Percentiles rank a stretch among this genome's conserved stretches.
Conservation (phyloP, 192 early-diverging fungal species). For the Tieghemiomyces parasiticus region DNA sequence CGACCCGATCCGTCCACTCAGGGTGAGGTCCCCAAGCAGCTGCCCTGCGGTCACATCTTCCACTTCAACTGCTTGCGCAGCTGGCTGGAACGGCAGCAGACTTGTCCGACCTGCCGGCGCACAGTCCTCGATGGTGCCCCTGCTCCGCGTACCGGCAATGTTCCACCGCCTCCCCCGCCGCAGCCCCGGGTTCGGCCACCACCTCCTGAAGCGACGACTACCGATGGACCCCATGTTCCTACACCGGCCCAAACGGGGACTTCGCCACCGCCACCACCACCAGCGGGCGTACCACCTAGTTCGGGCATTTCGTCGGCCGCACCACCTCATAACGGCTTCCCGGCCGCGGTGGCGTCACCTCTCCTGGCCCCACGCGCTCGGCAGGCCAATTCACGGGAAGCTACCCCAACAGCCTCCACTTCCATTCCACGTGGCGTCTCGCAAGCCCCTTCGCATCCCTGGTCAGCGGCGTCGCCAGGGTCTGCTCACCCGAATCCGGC, state of each 20-base stretch:
- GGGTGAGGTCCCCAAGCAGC: slow-evolving; percentile 72
- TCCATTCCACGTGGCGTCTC: no score
- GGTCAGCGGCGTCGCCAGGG: no score
- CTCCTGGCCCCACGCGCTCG: no score
- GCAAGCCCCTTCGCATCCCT: no score
- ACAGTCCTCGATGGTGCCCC: slow-evolving; percentile 15
- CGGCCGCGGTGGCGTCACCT: no score
- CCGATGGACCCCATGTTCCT: neutral
- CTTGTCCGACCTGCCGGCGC: slow-evolving; percentile 78
- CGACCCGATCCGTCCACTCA: slow-evolving; percentile 3
- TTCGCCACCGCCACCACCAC: neutral
- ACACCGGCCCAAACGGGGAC: neutral
- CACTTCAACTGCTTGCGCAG: slow-evolving; percentile 92
- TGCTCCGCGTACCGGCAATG: neutral
- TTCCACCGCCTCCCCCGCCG: neutral
- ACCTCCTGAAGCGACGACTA: neutral
- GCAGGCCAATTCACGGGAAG: no score
- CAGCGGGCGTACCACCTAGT: neutral
- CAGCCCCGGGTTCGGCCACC: neutral
- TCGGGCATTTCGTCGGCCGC: neutral
- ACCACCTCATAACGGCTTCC: no score
- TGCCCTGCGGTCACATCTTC: slow-evolving; percentile 95
- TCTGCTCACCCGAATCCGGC: no score
- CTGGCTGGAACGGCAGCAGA: slow-evolving; percentile 96
- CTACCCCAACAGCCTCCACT: no score